Conservation (phyloP, 345 rosid species). For the Eucalyptus caleyi region DNA sequence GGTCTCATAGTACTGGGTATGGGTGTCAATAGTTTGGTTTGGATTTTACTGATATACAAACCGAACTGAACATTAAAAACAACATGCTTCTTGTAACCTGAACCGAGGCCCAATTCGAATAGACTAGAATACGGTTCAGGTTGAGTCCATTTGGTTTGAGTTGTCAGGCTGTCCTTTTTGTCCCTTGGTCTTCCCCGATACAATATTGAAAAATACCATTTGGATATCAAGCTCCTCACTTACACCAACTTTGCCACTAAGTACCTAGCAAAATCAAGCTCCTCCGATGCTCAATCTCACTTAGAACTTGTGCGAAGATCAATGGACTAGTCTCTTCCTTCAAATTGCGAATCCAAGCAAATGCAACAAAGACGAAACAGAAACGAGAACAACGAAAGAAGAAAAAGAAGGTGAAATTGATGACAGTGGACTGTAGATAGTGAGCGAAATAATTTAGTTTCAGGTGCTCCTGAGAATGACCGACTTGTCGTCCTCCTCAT, state of each 20-base stretch:
- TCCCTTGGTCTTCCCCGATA: not conserved
- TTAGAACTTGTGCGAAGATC: not conserved
- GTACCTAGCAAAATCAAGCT: not conserved
- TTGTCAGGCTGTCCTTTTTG: not conserved
- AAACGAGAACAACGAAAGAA: not conserved
- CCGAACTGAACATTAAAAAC: not conserved
- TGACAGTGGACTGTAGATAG: not conserved
- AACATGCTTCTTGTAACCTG: not conserved
- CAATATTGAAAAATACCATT: not conserved
- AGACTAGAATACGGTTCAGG: not conserved
- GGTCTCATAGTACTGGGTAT: not conserved
- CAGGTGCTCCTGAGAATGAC: not conserved
- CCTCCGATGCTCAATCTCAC: not conserved
- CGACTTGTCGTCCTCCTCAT: not conserved
- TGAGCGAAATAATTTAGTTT: not conserved
- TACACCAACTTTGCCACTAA: not conserved
- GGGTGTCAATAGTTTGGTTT: not conserved
- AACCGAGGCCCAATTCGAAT: not conserved
- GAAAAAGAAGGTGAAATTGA: not conserved
- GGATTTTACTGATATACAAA: not conserved
- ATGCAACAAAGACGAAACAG: not conserved
- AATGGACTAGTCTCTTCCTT: not conserved
- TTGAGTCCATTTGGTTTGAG: not conserved
- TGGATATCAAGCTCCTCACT: not conserved
- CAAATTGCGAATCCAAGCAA: not conserved